phyloP scores from a whole-genome alignment of 169 alveolate genomes.

The Fabrea salina region DNA sequence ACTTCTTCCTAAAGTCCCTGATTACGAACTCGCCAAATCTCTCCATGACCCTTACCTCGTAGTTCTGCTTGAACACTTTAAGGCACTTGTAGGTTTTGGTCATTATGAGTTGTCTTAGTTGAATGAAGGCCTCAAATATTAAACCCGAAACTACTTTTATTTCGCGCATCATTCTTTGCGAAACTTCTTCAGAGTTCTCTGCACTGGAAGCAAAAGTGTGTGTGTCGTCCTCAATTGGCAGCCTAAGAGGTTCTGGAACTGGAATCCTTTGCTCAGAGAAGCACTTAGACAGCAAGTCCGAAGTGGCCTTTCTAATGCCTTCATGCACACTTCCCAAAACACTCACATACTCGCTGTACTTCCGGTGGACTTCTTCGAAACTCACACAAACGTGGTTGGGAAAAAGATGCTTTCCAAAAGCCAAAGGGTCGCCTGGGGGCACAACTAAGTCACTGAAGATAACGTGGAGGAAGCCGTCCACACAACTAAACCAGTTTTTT shows the following conservation, averaged over 20 bases:
- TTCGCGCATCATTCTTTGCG: conserved; percentile 56
- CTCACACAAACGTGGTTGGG: conserved; percentile 27
- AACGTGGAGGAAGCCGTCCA: conserved; percentile 38
- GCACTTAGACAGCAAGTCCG: background rate
- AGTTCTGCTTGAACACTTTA: conserved; percentile 43
- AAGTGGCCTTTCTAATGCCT: background rate
- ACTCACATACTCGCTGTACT: conserved; percentile 47
- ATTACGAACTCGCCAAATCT: conserved; percentile 67
- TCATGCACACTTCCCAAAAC: background rate
- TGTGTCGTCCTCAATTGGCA: background rate
- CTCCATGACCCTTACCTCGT: conserved; percentile 51
- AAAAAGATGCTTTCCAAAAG: conserved; percentile 37
- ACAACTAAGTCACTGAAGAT: conserved; percentile 38
- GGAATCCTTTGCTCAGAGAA: background rate
- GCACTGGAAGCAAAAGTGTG: background rate
- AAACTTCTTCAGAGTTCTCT: conserved; percentile 17
- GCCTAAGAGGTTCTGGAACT: background rate
- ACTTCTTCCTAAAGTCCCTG: conserved; percentile 46
- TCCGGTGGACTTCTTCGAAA: conserved; percentile 37
- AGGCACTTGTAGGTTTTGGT: conserved; percentile 48
- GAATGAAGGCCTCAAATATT: conserved; percentile 59
- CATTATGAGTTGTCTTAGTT: conserved; percentile 43
- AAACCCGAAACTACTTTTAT: conserved; percentile 63
- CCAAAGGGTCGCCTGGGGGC: background rate
- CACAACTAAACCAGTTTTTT: conserved; percentile 42